Evolutionary conservation across 1,139 yeast genomes (phyloP).

Genomic region (Hansenula anomala): DNA sequence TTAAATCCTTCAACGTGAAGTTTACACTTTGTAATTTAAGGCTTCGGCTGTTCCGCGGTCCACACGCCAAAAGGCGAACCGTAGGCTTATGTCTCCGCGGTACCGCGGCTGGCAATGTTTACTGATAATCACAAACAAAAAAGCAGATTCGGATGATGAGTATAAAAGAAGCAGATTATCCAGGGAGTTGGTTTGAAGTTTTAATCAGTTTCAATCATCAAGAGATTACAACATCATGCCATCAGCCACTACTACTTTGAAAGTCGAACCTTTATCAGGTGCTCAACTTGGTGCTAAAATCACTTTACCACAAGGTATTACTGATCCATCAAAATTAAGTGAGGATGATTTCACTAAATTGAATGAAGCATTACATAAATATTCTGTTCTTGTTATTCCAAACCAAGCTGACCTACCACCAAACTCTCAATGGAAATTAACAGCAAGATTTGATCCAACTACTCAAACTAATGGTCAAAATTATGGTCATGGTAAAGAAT

Average conservation of each 20-base stretch:
- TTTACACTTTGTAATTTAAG: no score
- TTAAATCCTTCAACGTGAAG: no score
- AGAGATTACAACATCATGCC: no score
- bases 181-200: no score
- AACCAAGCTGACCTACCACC: conserved; percentile 63
- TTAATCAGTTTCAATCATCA: no score
- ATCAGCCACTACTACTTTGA: conserved; percentile 5
- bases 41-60: no score
- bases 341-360: conserved; percentile 61
- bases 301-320: conserved; percentile 57
- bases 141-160: no score
- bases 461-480: conserved; percentile 49
- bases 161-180: no score
- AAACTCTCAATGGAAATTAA: conserved; percentile 65
- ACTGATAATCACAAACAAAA: no score
- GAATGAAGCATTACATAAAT: conserved; percentile 56
- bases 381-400: conserved; percentile 72
- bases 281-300: conserved; percentile 66
- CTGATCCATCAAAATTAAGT: conserved; percentile 68
- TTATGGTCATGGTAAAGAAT: conserved; percentile 84
- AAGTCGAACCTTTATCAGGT: conserved; percentile 41
- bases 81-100: no score
- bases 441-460: conserved; percentile 73
- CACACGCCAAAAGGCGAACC: no score
- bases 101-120: no score